Percentiles rank a stretch among this genome's conserved stretches.
phyloP scores from a whole-genome alignment of 768 basidiomycete genomes.

The Tephrocybe sp. region DNA sequence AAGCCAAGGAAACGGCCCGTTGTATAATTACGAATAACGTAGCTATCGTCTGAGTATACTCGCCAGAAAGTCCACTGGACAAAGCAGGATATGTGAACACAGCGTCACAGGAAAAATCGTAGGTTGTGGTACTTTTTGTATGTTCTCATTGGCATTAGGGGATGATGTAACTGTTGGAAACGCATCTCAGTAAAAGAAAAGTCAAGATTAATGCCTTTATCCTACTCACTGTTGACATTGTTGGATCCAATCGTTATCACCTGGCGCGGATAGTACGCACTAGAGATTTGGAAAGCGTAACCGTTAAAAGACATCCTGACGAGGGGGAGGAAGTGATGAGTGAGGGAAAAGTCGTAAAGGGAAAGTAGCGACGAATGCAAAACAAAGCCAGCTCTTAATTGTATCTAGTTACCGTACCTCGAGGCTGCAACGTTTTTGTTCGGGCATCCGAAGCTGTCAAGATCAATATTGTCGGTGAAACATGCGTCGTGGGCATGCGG shows the following conservation, averaged over 20 bases:
- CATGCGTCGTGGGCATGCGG: no score
- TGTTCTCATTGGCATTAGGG: neutral
- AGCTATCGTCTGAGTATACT: constrained; percentile 1
- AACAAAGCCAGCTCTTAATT: neutral
- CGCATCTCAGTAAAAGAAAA: neutral
- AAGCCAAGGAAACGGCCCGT: constrained; percentile 5
- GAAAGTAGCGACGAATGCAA: neutral
- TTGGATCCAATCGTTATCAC: constrained; percentile 1
- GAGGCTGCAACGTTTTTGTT: constrained; percentile 3
- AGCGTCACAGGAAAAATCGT: neutral
- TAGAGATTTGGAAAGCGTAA: constrained; percentile 5
- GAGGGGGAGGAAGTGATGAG: no score
- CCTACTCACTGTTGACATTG: neutral
- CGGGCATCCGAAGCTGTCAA: neutral
- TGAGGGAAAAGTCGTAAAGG: neutral
- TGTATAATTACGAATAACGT: constrained; percentile 6
- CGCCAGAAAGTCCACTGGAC: constrained; percentile 10
- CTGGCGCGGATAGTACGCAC: constrained; percentile 4
- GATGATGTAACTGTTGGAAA: neutral
- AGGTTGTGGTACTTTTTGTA: constrained; percentile 1
- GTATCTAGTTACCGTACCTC: neutral
- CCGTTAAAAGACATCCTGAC: constrained; percentile 2
- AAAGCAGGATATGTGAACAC: neutral
- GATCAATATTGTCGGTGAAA: no score
- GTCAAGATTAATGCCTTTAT: neutral